Evolutionary conservation across 1,139 yeast species (phyloP).

Genomic region (Geotrichum macrosporum): DNA sequence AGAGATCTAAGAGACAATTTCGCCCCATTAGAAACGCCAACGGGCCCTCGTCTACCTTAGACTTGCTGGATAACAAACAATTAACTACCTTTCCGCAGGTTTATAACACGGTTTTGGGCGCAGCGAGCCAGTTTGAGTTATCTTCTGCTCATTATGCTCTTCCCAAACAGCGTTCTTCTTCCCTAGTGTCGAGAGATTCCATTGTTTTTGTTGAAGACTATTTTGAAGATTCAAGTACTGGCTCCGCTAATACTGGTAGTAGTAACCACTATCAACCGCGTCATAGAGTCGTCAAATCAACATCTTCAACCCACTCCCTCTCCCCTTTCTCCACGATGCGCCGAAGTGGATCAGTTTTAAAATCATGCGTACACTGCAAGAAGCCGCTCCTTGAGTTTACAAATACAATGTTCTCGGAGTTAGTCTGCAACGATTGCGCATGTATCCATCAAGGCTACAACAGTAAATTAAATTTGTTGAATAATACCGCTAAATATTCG

Average conservation of each 20-base stretch:
- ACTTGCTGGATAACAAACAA: slow-evolving; percentile 12
- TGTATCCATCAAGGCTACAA: slow-evolving; percentile 9
- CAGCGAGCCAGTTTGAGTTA: slow-evolving; percentile 4
- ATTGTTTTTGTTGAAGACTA: slow-evolving; percentile 19
- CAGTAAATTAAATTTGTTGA: neutral
- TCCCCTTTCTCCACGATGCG: slow-evolving; percentile 19
- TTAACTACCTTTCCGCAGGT: slow-evolving; percentile 19
- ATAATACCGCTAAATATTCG: neutral
- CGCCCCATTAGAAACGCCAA: too few relatives aligned
- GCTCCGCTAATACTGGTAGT: too few relatives aligned
- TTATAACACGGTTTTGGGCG: slow-evolving; percentile 9
- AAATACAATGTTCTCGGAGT: slow-evolving; percentile 10
- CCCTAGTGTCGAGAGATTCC: slow-evolving; percentile 1
- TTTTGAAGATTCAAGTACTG: too few relatives aligned
- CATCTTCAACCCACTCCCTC: slow-evolving; percentile 6
- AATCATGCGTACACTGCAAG: slow-evolving; percentile 15
- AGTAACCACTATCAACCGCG: neutral
- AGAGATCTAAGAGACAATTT: slow-evolving; percentile 1
- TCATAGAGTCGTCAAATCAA: neutral
- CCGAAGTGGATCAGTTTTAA: slow-evolving; percentile 10
- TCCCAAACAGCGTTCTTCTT: neutral
- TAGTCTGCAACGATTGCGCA: slow-evolving; percentile 17
- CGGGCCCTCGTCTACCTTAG: slow-evolving; percentile 10
- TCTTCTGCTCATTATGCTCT: slow-evolving; percentile 2
- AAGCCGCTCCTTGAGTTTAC: slow-evolving; percentile 12